Evolutionary conservation across 2,329 filamentous ascomycete genomes (phyloP).

Genomic region (Nectriaceae sp.): DNA sequence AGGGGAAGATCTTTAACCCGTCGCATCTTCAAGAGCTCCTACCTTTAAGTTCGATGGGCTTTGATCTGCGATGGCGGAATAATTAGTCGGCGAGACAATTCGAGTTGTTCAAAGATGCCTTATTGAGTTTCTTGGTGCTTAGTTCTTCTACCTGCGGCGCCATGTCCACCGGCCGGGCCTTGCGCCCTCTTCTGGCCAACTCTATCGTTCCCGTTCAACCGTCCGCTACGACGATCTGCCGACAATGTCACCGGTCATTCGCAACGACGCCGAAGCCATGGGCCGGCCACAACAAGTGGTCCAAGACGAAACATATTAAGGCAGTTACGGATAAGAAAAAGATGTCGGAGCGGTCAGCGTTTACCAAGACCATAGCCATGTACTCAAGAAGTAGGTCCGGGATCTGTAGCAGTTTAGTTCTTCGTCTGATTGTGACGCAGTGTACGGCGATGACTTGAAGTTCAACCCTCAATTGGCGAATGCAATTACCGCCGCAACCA

Average conservation of each 20-base stretch:
- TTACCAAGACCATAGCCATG: constrained; percentile 73
- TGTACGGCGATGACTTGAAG: constrained; percentile 73
- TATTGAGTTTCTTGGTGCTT: no score
- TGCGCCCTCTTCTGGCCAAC: constrained; percentile 17
- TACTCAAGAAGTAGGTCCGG: constrained; percentile 67
- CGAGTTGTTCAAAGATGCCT: no score
- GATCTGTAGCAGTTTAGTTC: neutral
- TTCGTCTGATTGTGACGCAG: constrained; percentile 41
- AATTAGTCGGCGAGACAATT: no score
- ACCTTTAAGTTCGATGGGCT: neutral
- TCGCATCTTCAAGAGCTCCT: constrained; percentile 18
- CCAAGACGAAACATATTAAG: constrained; percentile 95
- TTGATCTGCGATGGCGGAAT: no score
- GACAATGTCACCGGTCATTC: constrained; percentile 51
- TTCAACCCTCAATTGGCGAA: constrained; percentile 76
- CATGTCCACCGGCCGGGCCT: constrained; percentile 17
- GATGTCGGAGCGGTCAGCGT: constrained; percentile 66
- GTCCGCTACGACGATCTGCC: constrained; percentile 39
- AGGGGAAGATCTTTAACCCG: constrained; percentile 35
- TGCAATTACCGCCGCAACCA: constrained; percentile 76
- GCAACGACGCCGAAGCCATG: constrained; percentile 43
- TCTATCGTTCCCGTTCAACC: constrained; percentile 9
- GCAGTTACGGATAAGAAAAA: constrained; percentile 81
- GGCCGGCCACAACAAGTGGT: constrained; percentile 90
- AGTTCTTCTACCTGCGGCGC: neutral